These are phyloP conservation scores for Takakia lepidozioides DNA, from an alignment of 225 moss, liverwort and hornwort genomes.

Conservation along the genomic window DNA sequence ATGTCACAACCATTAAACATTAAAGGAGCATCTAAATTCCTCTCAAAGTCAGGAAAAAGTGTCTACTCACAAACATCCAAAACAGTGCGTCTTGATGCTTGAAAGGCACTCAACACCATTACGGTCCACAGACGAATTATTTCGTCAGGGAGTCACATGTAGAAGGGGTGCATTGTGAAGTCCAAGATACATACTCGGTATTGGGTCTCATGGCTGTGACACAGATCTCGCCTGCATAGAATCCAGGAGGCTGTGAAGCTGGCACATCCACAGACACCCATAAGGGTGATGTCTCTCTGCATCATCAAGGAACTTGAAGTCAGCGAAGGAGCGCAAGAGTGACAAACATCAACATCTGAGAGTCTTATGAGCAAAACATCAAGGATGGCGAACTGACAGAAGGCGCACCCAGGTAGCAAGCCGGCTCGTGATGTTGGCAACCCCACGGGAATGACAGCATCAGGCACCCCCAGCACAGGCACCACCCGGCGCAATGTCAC, in stretches of 20 bases:
- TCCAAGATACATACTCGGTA: conserved; percentile 47
- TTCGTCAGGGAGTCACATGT: too few species aligned
- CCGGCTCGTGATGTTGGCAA: conserved; percentile 54
- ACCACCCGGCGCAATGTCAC: conserved; percentile 72
- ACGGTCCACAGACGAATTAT: too few species aligned
- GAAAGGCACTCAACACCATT: too few species aligned
- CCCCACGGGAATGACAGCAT: conserved; percentile 78
- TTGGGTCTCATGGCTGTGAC: conserved; percentile 54
- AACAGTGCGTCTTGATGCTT: too few species aligned
- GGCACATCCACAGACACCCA: conserved; percentile 90
- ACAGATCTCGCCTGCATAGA: conserved; percentile 68
- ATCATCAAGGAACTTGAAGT: conserved; percentile 1
- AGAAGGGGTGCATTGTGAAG: too few species aligned
- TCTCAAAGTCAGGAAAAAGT: too few species aligned
- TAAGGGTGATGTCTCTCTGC: conserved; percentile 73
- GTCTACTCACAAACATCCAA: too few species aligned
- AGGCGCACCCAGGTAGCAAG: conserved; percentile 66
- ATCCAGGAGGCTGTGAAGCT: conserved; percentile 66
- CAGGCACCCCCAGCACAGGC: conserved; percentile 80
- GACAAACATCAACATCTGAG: not conserved
- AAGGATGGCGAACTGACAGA: not conserved
- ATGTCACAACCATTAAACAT: too few species aligned
- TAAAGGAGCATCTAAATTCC: too few species aligned
- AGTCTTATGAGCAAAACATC: conserved; percentile 4
- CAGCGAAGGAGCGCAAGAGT: not conserved